Percentiles rank a stretch among this genome's conserved stretches.
These are phyloP conservation scores for Daedalea quercina DNA, from an alignment of 768 basidiomycete species.

Conservation along the genomic window DNA sequence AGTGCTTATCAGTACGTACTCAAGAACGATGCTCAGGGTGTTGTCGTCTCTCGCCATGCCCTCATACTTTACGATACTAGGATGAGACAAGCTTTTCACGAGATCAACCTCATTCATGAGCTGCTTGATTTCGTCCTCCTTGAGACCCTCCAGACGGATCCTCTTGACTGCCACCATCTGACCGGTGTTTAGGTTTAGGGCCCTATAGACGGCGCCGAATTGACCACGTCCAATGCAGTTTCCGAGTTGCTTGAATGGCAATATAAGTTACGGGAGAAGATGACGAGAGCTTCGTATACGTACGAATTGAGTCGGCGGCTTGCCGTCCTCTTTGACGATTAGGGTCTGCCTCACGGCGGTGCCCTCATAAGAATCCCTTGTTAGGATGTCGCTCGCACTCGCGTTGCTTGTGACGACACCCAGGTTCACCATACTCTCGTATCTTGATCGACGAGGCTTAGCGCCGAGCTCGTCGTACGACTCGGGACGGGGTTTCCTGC, in stretches of 20 bases:
- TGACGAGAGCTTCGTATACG: conserved; percentile 28
- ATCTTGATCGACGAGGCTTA: conserved; percentile 50
- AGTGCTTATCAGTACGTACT: conserved; percentile 49
- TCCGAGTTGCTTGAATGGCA: conserved; percentile 74
- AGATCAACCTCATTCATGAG: conserved; percentile 94
- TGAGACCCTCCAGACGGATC: conserved; percentile 83
- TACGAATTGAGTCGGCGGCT: conserved; percentile 74
- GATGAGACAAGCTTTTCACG: conserved; percentile 85
- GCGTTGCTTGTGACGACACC: conserved; percentile 44
- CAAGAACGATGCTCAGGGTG: conserved; percentile 87
- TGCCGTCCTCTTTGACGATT: conserved; percentile 76
- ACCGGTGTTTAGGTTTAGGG: conserved; percentile 88
- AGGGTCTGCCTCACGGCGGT: conserved; percentile 60
- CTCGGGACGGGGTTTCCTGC: conserved; percentile 51
- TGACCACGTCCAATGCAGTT: conserved; percentile 97
- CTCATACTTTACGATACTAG: conserved; percentile 96
- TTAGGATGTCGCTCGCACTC: conserved; percentile 60
- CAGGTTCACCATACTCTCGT: conserved; percentile 68
- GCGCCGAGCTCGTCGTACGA: conserved; percentile 64
- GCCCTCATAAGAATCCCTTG: conserved; percentile 59
- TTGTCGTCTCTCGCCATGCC: conserved; percentile 89
- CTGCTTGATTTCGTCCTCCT: conserved; percentile 84
- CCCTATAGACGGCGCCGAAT: conserved; percentile 93
- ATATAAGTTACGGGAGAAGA: conserved; percentile 3
- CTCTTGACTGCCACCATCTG: conserved; percentile 99